Evolutionary conservation across 208 protist genomes (phyloP), one percentile per base, ranked within the genome.

Genomic region (Kentomonas sorsogonicus): DNA sequence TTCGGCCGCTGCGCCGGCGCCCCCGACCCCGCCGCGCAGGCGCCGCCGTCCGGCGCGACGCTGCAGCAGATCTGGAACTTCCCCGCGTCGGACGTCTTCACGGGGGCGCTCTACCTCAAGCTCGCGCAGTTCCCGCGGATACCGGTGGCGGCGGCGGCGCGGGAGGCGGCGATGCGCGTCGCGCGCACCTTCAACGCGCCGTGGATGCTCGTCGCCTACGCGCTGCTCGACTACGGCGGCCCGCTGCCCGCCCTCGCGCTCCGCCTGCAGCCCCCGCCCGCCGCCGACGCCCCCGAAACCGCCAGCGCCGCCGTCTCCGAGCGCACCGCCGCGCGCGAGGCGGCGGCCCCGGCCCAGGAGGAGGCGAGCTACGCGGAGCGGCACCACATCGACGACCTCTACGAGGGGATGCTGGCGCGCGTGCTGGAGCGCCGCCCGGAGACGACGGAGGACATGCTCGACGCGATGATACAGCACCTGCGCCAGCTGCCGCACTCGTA

Each of bases 201-300:
- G 22, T 91, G 83, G 80, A 63, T 72, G 18, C 55, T 63, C 9
- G 63, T 75, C 10, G 73, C 77, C 30, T 69, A 78, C 43, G 64
- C 69, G 27, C 62, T 89, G 39, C 50, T 73, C 30, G 77, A 89
- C 56, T 88, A 83, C 60, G 81, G 78, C 18, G 77, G 73, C 16
- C 23, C 53, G 0, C 61, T 93, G 33, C 43, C 65, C 31, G 69
- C 65, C 25, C 53, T 91, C 15, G 7, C 27, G 3, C 53, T 53
- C 4, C 44, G 66, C 48, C 44, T 60, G 25, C 45, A 50, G 16
- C 39, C 4, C n/a, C 31, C 25, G 27, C 43, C 25, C 47, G 41
- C 2, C 30, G 31, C 22, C 59, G 33, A 51, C 48, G 31, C 7
- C 11, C 26, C 48, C 29, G 45, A 10, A 23, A 53, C 25, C 3